Evolutionary conservation across 2,329 filamentous ascomycete genomes (phyloP), one percentile per base, ranked within the genome.

Genomic region (Uncinocarpus reesii): DNA sequence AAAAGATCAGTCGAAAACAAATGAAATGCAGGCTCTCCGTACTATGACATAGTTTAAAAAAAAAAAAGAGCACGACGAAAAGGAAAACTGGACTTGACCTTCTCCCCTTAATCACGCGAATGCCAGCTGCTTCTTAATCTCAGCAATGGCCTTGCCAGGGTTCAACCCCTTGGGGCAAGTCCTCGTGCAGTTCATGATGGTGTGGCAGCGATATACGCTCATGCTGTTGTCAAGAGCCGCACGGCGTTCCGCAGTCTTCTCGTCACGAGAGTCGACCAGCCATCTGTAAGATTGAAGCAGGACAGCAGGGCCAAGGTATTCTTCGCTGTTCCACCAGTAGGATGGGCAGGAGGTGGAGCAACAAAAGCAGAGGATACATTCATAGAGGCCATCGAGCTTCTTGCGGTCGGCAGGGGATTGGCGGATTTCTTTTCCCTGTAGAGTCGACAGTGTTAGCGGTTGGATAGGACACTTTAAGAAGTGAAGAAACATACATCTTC

Each of bases 271-370:
- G 69, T 98, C 92, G 64, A 83, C 84, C 57, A 98, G 77, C 92
- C 92, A 98, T 65, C 90, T 82, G 81, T 96, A 98, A 7, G 88
- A 95, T 74, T 98, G 92, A 57, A 98, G 81, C 46, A 98, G 84
- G 53, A 98, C 86, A 57, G 92, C 92, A 52, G 92, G 92, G 55
- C 92, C 92, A 43, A 98, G 86, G 75, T 98, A 98, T 71, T 96
- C 89, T 73, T 96, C 89, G 59, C 84, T 82, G 77, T 98, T 98
- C 92, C 92, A 98, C 92, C 92, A 98, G 78, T 98, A 98, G 15
- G 88, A 95, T n/a, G 92, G 92, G 78, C 92, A 98, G 40, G 90
- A 95, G 18, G 92, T 98, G 58, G 86, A 92, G 81, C 92, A 98
- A 82, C 92, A 98, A 60, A 90, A 90, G 77, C 92, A 98, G 51